Percentiles rank a stretch among this genome's conserved stretches.
Conservation (phyloP, 345 rosid species). For the Melaleuca alternifolia region DNA sequence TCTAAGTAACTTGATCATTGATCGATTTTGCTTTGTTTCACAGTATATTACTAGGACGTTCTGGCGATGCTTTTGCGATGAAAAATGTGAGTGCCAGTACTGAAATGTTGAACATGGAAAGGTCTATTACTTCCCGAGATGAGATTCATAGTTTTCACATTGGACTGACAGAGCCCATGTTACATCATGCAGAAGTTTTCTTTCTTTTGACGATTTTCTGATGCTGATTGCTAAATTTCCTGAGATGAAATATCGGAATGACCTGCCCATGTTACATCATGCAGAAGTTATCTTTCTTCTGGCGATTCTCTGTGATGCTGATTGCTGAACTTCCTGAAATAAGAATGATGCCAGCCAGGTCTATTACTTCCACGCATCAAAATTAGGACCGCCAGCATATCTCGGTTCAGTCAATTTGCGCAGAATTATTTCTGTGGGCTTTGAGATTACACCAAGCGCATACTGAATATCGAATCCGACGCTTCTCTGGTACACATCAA, state of each 20-base stretch:
- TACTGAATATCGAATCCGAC: not conserved
- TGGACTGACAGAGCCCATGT: not conserved
- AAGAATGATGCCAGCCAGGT: not conserved
- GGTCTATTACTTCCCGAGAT: not conserved
- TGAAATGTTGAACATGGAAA: not conserved
- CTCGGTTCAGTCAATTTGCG: not conserved
- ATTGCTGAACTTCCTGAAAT: not conserved
- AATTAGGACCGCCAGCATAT: not conserved
- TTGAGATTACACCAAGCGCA: not conserved
- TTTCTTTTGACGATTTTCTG: not conserved
- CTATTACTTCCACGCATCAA: not conserved
- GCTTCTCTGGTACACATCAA: not conserved
- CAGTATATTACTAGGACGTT: not conserved
- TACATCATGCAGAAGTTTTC: not conserved
- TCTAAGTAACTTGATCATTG: not conserved
- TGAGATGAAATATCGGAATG: not conserved
- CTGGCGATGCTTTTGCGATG: not conserved
- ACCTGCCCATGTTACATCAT: not conserved
- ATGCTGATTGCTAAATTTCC: not conserved
- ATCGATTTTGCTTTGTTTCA: not conserved
- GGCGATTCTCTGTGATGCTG: not conserved
- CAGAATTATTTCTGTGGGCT: not conserved
- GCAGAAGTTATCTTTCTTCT: not conserved
- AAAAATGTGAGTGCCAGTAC: not conserved
- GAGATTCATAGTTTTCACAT: not conserved